Evolutionary conservation across 2,329 filamentous ascomycete species (phyloP).

Genomic region (Xylaria sp.): DNA sequence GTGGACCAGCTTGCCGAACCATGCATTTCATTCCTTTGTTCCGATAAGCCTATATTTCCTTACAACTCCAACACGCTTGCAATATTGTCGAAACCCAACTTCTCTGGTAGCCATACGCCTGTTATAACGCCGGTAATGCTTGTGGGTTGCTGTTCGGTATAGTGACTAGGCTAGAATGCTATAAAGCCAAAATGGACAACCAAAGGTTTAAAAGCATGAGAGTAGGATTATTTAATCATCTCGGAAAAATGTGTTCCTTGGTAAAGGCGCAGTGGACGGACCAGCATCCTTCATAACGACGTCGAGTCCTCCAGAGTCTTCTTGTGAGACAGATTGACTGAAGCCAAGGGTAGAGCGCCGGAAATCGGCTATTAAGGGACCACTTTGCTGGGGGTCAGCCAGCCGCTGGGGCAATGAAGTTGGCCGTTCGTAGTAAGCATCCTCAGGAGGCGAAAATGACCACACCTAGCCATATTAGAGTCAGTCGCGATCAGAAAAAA

Average conservation of each 20-base stretch:
- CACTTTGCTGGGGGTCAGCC: slow-evolving; percentile 52
- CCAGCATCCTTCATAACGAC: slow-evolving; percentile 63
- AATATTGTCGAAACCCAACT: slow-evolving; percentile 29
- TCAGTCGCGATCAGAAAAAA: slow-evolving; percentile 39
- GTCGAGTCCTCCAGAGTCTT: slow-evolving; percentile 49
- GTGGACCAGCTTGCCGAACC: slow-evolving; percentile 18
- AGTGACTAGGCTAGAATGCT: slow-evolving; percentile 28
- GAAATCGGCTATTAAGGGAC: slow-evolving; percentile 57
- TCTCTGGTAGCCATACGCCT: slow-evolving; percentile 35
- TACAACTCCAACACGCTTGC: slow-evolving; percentile 32
- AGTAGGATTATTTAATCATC: slow-evolving; percentile 45
- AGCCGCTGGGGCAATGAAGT: slow-evolving; percentile 56
- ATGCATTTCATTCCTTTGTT: slow-evolving; percentile 24
- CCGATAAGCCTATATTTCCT: slow-evolving; percentile 16
- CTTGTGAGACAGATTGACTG: slow-evolving; percentile 31
- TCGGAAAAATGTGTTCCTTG: slow-evolving; percentile 57
- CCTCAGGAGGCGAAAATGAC: slow-evolving; percentile 90
- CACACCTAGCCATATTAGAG: slow-evolving; percentile 68
- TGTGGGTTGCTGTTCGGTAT: slow-evolving; percentile 29
- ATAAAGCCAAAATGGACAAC: slow-evolving; percentile 12
- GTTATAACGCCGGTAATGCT: slow-evolving; percentile 41
- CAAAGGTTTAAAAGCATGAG: neutral
- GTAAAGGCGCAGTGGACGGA: slow-evolving; percentile 59
- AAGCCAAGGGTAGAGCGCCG: slow-evolving; percentile 37
- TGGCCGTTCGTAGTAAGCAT: slow-evolving; percentile 61